Base-by-base conservation (phyloP, 192 early-diverging fungal species). In the Funneliformis geosporum region DNA sequence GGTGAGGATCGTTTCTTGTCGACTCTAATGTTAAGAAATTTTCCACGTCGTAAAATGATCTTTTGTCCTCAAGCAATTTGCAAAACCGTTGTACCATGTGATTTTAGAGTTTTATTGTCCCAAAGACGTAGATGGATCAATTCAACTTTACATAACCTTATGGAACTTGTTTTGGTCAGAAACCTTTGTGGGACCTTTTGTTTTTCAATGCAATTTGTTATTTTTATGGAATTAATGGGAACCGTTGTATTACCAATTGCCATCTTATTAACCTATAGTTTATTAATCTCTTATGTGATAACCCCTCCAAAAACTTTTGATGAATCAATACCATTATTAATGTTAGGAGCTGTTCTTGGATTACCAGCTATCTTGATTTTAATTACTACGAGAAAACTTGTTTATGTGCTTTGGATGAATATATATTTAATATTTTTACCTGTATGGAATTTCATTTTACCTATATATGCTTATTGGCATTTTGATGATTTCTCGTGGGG, bases 101-200 rank as follows among this genome's bases (percentile, higher is more conserved):
- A 89, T 80, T 96, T 94, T 80, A 89, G 82, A 69, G 92, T 94
- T 8, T 86, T 98, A 62, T 84, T 98, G 33, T 95, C 93, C 39
- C 96, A 98, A 81, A 86, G 96, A 33, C 91, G 96, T 78, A 91
- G 96, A 28, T 98, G 96, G 96, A 97, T 98, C 85, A 98, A 98
- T 85, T 94, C 93, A 70, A 98, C 96, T 2, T 93, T 98, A 75
- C 96, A 98, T 85, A 98, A 98, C 81, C 86, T 98, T 79, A 81
- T 97, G 65, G 96, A 97, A 83, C 84, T 98, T 75, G 93, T 98
- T 25, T 91, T 94, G 46, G 95, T 98, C 42, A 90, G 92, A 71
- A 95, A 97, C 79, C 88, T 98, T 65, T 98, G 97, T 85, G 97
- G 97, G 39, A 97, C 94, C 5, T 98, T 98, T 84, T 98, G 97